Evolutionary conservation across 2,329 filamentous ascomycete species (phyloP).

Genomic region (Apiospora sp.): DNA sequence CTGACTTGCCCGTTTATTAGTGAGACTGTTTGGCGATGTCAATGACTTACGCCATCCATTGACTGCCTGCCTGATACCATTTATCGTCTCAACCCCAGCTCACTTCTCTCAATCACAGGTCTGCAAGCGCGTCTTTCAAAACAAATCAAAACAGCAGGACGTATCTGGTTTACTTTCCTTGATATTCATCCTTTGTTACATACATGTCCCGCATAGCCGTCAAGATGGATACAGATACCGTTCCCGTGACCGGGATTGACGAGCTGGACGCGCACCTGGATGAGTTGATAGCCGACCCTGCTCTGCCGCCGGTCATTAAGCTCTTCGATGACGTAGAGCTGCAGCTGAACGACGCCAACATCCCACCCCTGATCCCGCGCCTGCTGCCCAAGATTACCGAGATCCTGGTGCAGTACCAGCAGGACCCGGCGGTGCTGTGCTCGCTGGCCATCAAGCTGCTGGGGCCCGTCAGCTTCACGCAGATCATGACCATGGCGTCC

Average conservation of each 20-base stretch:
- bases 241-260: conserved; percentile 59
- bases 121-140: background rate
- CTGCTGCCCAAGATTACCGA: conserved; percentile 62
- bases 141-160: background rate
- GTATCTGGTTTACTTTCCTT: background rate
- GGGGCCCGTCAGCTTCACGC: conserved; percentile 58
- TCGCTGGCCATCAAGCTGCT: conserved; percentile 65
- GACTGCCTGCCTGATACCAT: background rate
- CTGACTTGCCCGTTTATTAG: background rate
- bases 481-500: conserved; percentile 60
- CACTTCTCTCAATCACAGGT: background rate
- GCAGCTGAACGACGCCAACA: conserved; percentile 61
- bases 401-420: conserved; percentile 58
- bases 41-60: background rate
- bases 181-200: background rate
- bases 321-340: conserved; percentile 67
- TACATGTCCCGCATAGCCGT: conserved; percentile 46
- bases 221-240: conserved; percentile 49
- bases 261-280: conserved; percentile 64
- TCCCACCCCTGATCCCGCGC: conserved; percentile 57
- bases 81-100: background rate
- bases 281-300: conserved; percentile 54
- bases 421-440: conserved; percentile 60
- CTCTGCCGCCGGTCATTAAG: conserved; percentile 52
- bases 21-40: background rate